Evolutionary conservation across 2,329 filamentous ascomycete genomes (phyloP), one percentile per base, ranked within the genome.

Genomic region (Stagonosporopsis chrysanthemi): DNA sequence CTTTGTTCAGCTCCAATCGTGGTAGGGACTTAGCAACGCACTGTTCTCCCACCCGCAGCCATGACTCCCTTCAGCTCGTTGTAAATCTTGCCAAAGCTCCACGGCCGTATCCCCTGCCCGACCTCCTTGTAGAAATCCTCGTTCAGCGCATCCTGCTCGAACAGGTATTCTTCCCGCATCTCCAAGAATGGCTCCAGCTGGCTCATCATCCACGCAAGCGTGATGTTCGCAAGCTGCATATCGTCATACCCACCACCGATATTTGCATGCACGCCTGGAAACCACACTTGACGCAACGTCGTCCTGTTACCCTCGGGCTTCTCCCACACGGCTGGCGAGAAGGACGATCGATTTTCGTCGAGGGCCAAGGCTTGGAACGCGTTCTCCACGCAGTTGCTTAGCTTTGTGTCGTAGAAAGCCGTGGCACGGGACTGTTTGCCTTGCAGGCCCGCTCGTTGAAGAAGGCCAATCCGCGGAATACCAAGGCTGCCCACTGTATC

Each of bases 181-280:
- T 82, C 81, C 55, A 81, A 65, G 41, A 81, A 81, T 1, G 77
- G 76, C 49, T 78, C 74, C 41, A 84, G 69, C 54, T 84, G 82
- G 47, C 79, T 77, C 65, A 85, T 82, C 83, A 86, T 85, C 83
- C 83, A 86, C 4, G 83, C 83, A 1, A 85, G 69, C 5, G 80
- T 78, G 26, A 85, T 83, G 38, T 84, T 81, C 11, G 81, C 78
- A 31, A 82, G 75, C 29, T 83, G 77, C 59, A 72, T 67, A 36
- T 75, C 74, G 49, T 75, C 73, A 39, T 78, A 79, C 0, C 81
- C 80, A 24, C 83, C 83, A 3, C 83, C 83, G 2, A 84, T 72
- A 52, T 84, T 82, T 9, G 78, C 77, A 62, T 86, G 83, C 26
- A 77, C 79, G 9, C 83, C 83, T 0, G 83, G 82, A 52, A 85